phyloP scores from a whole-genome alignment of 2,329 filamentous ascomycete species.

The Neofusicoccum ribis region DNA sequence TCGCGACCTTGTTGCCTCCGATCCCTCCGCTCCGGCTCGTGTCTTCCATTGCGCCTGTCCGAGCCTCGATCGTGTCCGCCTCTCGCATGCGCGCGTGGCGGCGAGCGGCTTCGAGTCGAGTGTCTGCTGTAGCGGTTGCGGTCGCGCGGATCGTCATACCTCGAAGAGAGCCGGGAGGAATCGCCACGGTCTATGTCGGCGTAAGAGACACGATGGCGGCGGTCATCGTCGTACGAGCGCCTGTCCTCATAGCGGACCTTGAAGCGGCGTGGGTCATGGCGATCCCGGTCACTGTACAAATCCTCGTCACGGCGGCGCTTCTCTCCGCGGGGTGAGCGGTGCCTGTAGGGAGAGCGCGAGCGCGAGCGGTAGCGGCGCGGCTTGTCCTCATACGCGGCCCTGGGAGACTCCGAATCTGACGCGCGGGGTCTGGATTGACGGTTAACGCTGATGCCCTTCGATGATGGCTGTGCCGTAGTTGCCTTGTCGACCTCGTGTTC shows the following conservation, averaged over 20 bases:
- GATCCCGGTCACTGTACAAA: constrained; percentile 45
- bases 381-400: constrained; percentile 49
- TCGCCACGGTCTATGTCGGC: constrained; percentile 49
- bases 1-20: constrained; percentile 11
- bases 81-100: constrained; percentile 28
- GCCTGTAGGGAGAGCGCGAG: constrained; percentile 23
- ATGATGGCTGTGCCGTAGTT: constrained; percentile 75
- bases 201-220: constrained; percentile 51
- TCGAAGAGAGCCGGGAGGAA: background rate
- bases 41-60: constrained; percentile 12
- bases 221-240: constrained; percentile 30
- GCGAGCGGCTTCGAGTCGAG: constrained; percentile 21
- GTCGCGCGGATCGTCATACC: constrained; percentile 14
- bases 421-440: constrained; percentile 67
- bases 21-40: constrained; percentile 10
- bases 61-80: constrained; percentile 35
- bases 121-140: constrained; percentile 22
- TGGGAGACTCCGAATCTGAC: constrained; percentile 20
- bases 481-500: constrained; percentile 69
- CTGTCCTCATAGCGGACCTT: constrained; percentile 63
- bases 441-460: constrained; percentile 85
- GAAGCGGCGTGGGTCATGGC: constrained; percentile 60
- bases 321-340: constrained; percentile 39
- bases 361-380: constrained; percentile 29
- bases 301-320: constrained; percentile 68